Evolutionary conservation across 768 basidiomycete genomes (phyloP).

Genomic region (Collybiopsis luxurians): DNA sequence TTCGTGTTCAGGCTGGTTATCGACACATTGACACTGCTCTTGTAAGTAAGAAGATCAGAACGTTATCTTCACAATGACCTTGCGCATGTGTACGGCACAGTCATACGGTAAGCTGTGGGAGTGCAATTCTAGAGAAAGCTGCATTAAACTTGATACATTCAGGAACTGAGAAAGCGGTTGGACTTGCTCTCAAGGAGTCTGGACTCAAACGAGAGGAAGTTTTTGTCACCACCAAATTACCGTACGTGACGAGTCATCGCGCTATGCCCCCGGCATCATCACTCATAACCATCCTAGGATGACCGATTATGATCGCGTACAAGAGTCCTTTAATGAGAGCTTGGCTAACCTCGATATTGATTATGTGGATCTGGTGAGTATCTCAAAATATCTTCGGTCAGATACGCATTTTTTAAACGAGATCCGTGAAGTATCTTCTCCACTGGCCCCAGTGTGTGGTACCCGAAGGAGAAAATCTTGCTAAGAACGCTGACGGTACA

Average conservation of each 20-base stretch:
- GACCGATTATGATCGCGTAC: slow-evolving; percentile 36
- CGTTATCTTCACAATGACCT: too few relatives aligned
- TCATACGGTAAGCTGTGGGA: slow-evolving; percentile 23
- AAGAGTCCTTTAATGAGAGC: slow-evolving; percentile 39
- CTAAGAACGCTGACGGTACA: slow-evolving; percentile 32
- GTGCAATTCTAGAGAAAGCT: not conserved
- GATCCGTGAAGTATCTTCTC: slow-evolving; percentile 41
- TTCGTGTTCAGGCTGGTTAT: slow-evolving; percentile 31
- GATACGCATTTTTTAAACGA: not conserved
- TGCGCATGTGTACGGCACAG: too few relatives aligned
- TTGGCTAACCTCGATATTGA: slow-evolving; percentile 36
- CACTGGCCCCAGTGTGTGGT: slow-evolving; percentile 46
- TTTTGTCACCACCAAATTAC: slow-evolving; percentile 50
- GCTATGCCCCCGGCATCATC: not conserved
- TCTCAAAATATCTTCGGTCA: not conserved
- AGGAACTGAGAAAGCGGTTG: slow-evolving; percentile 41
- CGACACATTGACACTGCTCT: slow-evolving; percentile 41
- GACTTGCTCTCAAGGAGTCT: slow-evolving; percentile 42
- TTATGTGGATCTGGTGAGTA: slow-evolving; percentile 45
- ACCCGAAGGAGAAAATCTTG: slow-evolving; percentile 24
- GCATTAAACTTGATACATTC: not conserved
- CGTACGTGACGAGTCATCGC: slow-evolving; percentile 27
- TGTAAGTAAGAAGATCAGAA: not conserved
- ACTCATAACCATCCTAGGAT: slow-evolving; percentile 19
- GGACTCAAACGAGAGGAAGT: slow-evolving; percentile 47